A percentile compares a stretch with the other conserved stretches of the same genome.
Conservation (phyloP, 2,329 filamentous ascomycete genomes). For the Monilinia vaccinii-corymbosi region DNA sequence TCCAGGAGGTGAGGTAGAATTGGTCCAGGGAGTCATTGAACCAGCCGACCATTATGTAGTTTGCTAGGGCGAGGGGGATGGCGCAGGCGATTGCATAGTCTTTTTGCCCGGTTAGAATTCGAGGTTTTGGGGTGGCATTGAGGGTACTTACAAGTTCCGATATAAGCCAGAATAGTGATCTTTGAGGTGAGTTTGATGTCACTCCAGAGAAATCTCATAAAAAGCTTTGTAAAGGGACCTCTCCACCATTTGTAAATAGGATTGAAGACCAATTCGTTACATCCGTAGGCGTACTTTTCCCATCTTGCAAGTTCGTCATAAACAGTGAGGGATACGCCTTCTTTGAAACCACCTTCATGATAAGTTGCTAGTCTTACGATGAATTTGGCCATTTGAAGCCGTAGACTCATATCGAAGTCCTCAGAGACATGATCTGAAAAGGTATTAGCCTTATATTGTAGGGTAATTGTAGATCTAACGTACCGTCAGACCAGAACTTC, state of each 20-base stretch:
- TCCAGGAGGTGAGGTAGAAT: constrained; percentile 59
- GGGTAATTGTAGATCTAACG: neutral
- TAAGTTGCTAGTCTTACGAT: constrained; percentile 61
- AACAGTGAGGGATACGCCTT: constrained; percentile 63
- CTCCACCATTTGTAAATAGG: constrained; percentile 54
- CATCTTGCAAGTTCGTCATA: constrained; percentile 64
- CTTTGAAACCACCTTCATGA: constrained; percentile 60
- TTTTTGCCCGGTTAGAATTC: neutral
- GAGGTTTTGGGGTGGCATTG: no score
- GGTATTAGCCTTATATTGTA: neutral
- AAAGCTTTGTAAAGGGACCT: constrained; percentile 58
- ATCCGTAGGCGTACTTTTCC: constrained; percentile 66
- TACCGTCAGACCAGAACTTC: constrained; percentile 31
- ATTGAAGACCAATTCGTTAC: constrained; percentile 62
- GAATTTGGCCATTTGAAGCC: constrained; percentile 60
- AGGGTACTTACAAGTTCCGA: constrained; percentile 35
- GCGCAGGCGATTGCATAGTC: constrained; percentile 57
- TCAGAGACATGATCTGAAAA: constrained; percentile 49
- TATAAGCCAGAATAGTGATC: constrained; percentile 61
- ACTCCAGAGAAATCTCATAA: constrained; percentile 49
- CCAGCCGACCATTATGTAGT: constrained; percentile 66
- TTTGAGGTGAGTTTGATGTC: constrained; percentile 58
- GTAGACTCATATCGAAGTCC: constrained; percentile 67
- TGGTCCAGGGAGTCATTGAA: constrained; percentile 58
- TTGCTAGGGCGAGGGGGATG: constrained; percentile 56